Base-by-base conservation (phyloP, 805 yeast genomes). In the Alloascoidea hylecoeti region DNA sequence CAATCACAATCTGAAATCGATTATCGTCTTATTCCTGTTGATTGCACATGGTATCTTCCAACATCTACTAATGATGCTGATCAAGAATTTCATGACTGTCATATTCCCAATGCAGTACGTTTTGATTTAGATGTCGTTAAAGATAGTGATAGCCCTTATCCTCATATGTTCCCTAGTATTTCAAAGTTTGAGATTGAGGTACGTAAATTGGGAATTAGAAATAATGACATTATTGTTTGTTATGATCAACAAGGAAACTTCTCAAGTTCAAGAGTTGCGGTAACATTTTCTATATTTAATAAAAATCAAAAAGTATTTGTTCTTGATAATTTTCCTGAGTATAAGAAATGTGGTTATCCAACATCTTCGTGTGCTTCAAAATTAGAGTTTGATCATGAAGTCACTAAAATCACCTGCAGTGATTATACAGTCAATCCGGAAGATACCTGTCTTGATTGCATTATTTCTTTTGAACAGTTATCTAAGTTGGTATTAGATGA, bases 1-100 rank as follows among this genome's bases (percentile, higher is more conserved):
- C n/a, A n/a, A n/a, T n/a, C n/a, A n/a, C n/a, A n/a, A n/a, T n/a
- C n/a, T n/a, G n/a, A n/a, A n/a, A n/a, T n/a, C n/a, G n/a, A n/a
- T n/a, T n/a, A n/a, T n/a, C n/a, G n/a, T n/a, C n/a, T 65, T 16
- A 42, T 79, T 6, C 78, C 95, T 1, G 61, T 89, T 15, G 98
- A 89, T 55, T 74, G 92, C 3, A 77, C 96, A 0, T 92, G 97
- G 96, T 85, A 76, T 56, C 68, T 89, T 72, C 96, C 97, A 36
- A 79, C 76, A 49, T 63, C 60, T 32, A 76, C 78, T 6, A 64
- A 70, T 34, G 64, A 71, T 44, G 88, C 79, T 0, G 56, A 54
- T 32, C 62, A 67, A 15, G 57, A 52, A 17, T 41, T 41, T 41
- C 35, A 35, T 17, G 84, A 85, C 52, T 74, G 68, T 38, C 69